These are phyloP conservation scores for Colletotrichum costaricense DNA, from an alignment of 2,329 filamentous ascomycete genomes.

Conservation along the genomic window DNA sequence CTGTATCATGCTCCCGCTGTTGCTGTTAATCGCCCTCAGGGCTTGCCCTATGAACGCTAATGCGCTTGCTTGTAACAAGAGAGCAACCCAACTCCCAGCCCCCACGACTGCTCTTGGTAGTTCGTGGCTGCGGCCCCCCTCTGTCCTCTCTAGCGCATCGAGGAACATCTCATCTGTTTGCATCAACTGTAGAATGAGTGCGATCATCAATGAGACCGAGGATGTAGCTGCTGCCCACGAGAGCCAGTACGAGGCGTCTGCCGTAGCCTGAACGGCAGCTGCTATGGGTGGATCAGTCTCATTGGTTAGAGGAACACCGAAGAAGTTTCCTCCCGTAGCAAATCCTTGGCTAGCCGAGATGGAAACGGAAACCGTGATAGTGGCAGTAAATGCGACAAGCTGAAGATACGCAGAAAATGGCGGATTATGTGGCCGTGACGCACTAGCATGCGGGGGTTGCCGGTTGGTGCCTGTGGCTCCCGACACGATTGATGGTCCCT, in stretches of 20 bases:
- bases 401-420: neutral
- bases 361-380: neutral
- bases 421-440: neutral
- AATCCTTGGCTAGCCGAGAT: neutral
- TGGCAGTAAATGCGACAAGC: neutral
- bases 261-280: neutral
- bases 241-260: neutral
- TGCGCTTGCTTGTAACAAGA: neutral
- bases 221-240: neutral
- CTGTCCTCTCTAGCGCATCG: neutral
- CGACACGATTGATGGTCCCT: neutral
- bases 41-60: neutral
- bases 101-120: neutral
- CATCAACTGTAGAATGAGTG: neutral
- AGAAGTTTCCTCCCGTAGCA: neutral
- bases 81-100: neutral
- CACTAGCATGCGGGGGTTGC: neutral
- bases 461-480: neutral
- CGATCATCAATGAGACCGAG: neutral
- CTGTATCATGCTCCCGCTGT: conserved; percentile 41
- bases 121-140: neutral
- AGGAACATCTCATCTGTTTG: neutral
- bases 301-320: neutral
- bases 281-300: neutral
- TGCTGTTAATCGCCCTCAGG: neutral